Conservation (phyloP, 2,329 filamentous ascomycete genomes). For the Phialophora expanda region DNA sequence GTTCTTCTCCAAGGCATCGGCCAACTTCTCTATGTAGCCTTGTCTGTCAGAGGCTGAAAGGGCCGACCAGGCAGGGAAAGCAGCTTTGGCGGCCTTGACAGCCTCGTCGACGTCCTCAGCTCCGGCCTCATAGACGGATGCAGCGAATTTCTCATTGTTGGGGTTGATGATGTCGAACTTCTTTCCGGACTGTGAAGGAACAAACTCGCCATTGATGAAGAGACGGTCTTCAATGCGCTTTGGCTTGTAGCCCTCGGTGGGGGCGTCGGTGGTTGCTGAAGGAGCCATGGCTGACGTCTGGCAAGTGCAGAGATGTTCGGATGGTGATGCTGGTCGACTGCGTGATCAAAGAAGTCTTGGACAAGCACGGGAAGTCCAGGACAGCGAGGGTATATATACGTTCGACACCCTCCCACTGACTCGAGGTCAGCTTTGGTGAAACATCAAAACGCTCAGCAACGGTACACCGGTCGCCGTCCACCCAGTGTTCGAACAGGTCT, state of each 20-base stretch:
- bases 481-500: neutral
- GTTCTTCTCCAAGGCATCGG: slow-evolving; percentile 50
- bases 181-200: slow-evolving; percentile 42
- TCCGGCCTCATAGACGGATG: slow-evolving; percentile 42
- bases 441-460: neutral
- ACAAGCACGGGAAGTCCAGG: neutral
- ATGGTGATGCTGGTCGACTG: neutral
- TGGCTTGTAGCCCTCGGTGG: slow-evolving; percentile 24
- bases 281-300: slow-evolving; percentile 14
- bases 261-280: slow-evolving; percentile 19
- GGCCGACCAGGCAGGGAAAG: slow-evolving; percentile 52
- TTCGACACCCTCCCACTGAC: neutral
- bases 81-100: slow-evolving; percentile 42
- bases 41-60: slow-evolving; percentile 53
- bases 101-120: slow-evolving; percentile 45
- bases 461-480: neutral
- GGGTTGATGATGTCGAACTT: slow-evolving; percentile 46
- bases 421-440: slow-evolving; percentile 1
- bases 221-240: slow-evolving; percentile 42
- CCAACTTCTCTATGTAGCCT: slow-evolving; percentile 49
- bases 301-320: neutral
- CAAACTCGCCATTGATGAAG: slow-evolving; percentile 47
- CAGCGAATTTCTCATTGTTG: slow-evolving; percentile 42
- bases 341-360: slow-evolving; percentile 2
- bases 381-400: slow-evolving; percentile 9